Evolutionary conservation across 2,329 filamentous ascomycete genomes (phyloP).

Genomic region (Phyllosticta citribraziliensis): DNA sequence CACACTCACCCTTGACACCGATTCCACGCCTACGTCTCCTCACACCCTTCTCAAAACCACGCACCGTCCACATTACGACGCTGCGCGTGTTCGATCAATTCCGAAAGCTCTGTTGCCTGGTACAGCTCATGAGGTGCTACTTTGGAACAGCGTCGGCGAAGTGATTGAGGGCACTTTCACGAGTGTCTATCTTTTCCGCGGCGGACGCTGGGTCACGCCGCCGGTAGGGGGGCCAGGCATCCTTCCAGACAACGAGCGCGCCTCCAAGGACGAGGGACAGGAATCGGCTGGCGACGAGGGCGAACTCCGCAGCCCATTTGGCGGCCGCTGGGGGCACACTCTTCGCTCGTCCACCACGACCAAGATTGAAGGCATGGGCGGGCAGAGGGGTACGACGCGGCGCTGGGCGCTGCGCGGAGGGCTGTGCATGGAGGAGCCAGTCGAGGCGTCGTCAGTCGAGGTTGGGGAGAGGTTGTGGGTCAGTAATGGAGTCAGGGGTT

Average conservation of each 20-base stretch:
- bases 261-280: neutral
- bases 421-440: slow-evolving; percentile 55
- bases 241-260: neutral
- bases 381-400: slow-evolving; percentile 72
- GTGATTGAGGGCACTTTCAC: slow-evolving; percentile 82
- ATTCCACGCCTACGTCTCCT: slow-evolving; percentile 43
- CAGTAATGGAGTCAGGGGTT: slow-evolving; percentile 80
- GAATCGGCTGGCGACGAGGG: slow-evolving; percentile 20
- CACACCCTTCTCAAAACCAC: slow-evolving; percentile 86
- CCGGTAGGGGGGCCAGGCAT: slow-evolving; percentile 28
- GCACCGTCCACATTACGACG: slow-evolving; percentile 59
- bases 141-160: slow-evolving; percentile 54
- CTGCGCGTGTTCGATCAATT: slow-evolving; percentile 56
- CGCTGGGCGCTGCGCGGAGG: slow-evolving; percentile 67
- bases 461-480: slow-evolving; percentile 77
- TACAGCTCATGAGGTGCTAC: slow-evolving; percentile 53
- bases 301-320: slow-evolving; percentile 25
- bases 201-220: slow-evolving; percentile 71
- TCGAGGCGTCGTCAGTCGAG: slow-evolving; percentile 50
- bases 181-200: slow-evolving; percentile 70
- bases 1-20: slow-evolving; percentile 42
- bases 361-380: slow-evolving; percentile 58
- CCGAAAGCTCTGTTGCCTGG: slow-evolving; percentile 25
- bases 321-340: slow-evolving; percentile 29
- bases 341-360: slow-evolving; percentile 26